Evolutionary conservation across 345 rosid species (phyloP).

Genomic region (Acer campestre): DNA sequence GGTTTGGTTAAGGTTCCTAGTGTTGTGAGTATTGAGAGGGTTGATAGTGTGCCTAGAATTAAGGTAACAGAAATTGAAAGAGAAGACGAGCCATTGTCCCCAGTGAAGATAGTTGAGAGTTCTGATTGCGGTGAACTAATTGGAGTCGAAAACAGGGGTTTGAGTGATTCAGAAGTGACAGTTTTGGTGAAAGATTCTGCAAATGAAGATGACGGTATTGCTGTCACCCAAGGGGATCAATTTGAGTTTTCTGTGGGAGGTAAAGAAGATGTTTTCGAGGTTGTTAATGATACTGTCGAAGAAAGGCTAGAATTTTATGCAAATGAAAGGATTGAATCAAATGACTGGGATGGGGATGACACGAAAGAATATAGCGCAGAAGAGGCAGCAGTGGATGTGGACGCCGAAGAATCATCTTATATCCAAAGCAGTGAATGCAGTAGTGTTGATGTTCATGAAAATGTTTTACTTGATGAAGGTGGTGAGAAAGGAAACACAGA

Average conservation of each 20-base stretch:
- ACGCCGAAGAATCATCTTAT: slow-evolving; percentile 16
- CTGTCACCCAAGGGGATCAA: slow-evolving; percentile 11
- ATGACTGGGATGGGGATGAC: too few relatives aligned
- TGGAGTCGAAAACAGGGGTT: too few relatives aligned
- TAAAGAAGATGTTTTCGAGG: slow-evolving; percentile 18
- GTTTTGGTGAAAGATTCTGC: too few relatives aligned
- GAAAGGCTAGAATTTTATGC: slow-evolving; percentile 17
- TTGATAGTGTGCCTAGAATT: slow-evolving; percentile 31
- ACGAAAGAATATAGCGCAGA: slow-evolving; percentile 6
- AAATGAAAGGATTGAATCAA: too few relatives aligned
- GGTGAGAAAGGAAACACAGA: slow-evolving; percentile 23
- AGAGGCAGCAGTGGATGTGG: slow-evolving; percentile 10
- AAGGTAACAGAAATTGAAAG: slow-evolving; percentile 25
- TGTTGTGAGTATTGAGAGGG: slow-evolving; percentile 15
- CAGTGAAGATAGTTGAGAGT: slow-evolving; percentile 3
- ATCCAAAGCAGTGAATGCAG: slow-evolving; percentile 3
- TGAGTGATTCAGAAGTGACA: too few relatives aligned
- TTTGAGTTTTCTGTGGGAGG: slow-evolving; percentile 19
- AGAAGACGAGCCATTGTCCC: background rate
- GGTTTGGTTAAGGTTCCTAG: slow-evolving; percentile 34
- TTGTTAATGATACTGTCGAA: slow-evolving; percentile 21
- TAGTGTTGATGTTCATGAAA: slow-evolving; percentile 13
- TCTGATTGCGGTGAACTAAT: background rate
- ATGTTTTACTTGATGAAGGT: slow-evolving; percentile 8
- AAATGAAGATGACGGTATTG: background rate